Conservation (phyloP, 768 basidiomycete species). For the Kockovaella imperatae region DNA sequence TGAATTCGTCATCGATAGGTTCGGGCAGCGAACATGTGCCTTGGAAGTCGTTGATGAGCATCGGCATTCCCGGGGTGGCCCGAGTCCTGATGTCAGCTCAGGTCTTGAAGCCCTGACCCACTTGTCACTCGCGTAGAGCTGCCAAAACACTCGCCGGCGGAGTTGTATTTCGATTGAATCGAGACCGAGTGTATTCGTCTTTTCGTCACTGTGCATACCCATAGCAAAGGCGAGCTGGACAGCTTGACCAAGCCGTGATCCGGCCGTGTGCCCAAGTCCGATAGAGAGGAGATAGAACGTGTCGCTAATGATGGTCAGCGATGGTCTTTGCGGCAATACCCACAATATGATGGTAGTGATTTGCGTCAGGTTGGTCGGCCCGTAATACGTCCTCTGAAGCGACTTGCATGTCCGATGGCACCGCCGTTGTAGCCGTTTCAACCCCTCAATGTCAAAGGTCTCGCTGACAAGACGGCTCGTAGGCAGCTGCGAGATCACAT, state of each 20-base stretch:
- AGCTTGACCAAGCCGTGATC: constrained; percentile 35
- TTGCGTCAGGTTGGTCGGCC: constrained; percentile 33
- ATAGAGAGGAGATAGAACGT: constrained; percentile 36
- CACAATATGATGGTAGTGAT: constrained; percentile 38
- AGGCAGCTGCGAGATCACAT: constrained; percentile 38
- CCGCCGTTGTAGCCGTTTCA: constrained; percentile 33
- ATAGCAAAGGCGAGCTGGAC: constrained; percentile 36
- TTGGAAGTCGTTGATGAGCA: constrained; percentile 40
- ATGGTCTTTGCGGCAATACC: constrained; percentile 4
- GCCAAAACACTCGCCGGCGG: constrained; percentile 37
- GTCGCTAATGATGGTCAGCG: constrained; percentile 19
- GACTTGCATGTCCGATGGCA: constrained; percentile 33
- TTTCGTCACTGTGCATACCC: constrained; percentile 32
- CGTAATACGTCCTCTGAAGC: constrained; percentile 33
- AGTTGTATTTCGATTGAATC: constrained; percentile 35
- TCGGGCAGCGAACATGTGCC: constrained; percentile 32
- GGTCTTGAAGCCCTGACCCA: constrained; percentile 6
- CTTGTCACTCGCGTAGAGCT: constrained; percentile 38
- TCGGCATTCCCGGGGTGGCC: constrained; percentile 34
- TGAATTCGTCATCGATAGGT: constrained; percentile 34
- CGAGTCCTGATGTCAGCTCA: constrained; percentile 19
- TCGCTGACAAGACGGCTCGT: constrained; percentile 31
- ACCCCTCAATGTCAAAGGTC: constrained; percentile 32
- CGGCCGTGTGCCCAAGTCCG: constrained; percentile 33
- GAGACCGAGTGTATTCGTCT: constrained; percentile 24